These are phyloP conservation scores for Globisporangium abappressorium DNA, from an alignment of 352 stramenopile species.

Conservation along the genomic window DNA sequence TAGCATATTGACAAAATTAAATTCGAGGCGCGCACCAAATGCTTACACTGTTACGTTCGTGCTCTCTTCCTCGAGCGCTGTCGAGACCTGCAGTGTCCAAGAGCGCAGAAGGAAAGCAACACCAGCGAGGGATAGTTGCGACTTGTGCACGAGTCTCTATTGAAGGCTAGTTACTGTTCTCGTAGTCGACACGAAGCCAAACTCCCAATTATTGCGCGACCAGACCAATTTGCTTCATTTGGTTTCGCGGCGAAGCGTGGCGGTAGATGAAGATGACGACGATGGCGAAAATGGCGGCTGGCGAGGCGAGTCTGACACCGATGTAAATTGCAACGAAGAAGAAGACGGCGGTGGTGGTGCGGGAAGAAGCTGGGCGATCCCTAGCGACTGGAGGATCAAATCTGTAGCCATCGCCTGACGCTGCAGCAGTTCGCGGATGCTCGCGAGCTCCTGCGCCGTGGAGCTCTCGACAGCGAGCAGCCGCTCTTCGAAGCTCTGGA, in stretches of 20 bases:
- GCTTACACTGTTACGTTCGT: too few relatives aligned
- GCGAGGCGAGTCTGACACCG: not conserved
- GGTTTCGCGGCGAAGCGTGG: slow-evolving; percentile 2
- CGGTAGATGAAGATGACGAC: not conserved
- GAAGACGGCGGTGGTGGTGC: not conserved
- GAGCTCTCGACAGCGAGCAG: slow-evolving; percentile 46
- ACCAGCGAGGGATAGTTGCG: not conserved
- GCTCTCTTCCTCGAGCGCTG: too few relatives aligned
- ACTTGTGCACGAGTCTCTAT: not conserved
- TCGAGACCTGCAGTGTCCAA: not conserved
- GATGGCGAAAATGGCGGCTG: not conserved
- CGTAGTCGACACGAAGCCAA: not conserved
- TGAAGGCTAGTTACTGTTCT: not conserved
- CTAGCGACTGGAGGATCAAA: slow-evolving; percentile 52
- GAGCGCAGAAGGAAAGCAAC: not conserved
- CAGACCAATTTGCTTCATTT: not conserved
- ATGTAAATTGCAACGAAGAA: not conserved
- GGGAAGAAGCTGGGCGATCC: slow-evolving; percentile 21
- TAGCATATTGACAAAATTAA: not conserved
- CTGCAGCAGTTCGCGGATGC: slow-evolving; percentile 43
- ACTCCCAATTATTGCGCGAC: not conserved
- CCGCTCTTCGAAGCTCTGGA: slow-evolving; percentile 57
- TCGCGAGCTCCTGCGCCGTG: slow-evolving; percentile 35
- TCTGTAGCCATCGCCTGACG: slow-evolving; percentile 43
- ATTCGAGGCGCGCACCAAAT: not conserved